Conservation (phyloP, 2,329 filamentous ascomycete species). For the Trichoderma sp. region DNA sequence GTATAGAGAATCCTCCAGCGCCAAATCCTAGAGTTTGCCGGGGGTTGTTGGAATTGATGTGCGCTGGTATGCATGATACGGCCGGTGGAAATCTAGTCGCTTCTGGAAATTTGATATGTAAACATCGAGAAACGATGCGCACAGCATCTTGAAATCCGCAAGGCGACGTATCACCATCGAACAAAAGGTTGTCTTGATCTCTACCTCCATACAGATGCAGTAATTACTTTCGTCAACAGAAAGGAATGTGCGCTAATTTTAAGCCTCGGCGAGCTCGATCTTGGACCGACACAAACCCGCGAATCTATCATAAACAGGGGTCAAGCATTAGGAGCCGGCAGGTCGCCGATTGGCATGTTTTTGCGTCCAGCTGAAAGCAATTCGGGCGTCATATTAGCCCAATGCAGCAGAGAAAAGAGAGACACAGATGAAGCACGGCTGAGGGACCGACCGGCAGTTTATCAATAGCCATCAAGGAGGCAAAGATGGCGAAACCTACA, state of each 20-base stretch:
- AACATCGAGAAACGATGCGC: background rate
- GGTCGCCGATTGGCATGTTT: background rate
- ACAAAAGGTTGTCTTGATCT: background rate
- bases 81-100: background rate
- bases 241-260: background rate
- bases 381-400: background rate
- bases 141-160: background rate
- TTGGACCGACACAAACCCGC: background rate
- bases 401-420: background rate
- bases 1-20: background rate
- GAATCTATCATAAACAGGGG: background rate
- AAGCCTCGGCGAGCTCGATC: background rate
- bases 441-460: background rate
- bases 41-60: background rate
- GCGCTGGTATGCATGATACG: background rate
- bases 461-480: background rate
- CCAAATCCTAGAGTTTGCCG: background rate
- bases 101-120: background rate
- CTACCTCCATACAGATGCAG: background rate
- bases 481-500: background rate
- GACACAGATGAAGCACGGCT: background rate
- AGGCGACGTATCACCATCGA: background rate
- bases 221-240: background rate
- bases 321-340: background rate
- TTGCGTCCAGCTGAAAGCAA: background rate